These are phyloP conservation scores for Lipomyces orientalis DNA, from an alignment of 805 yeast species.

Conservation along the genomic window DNA sequence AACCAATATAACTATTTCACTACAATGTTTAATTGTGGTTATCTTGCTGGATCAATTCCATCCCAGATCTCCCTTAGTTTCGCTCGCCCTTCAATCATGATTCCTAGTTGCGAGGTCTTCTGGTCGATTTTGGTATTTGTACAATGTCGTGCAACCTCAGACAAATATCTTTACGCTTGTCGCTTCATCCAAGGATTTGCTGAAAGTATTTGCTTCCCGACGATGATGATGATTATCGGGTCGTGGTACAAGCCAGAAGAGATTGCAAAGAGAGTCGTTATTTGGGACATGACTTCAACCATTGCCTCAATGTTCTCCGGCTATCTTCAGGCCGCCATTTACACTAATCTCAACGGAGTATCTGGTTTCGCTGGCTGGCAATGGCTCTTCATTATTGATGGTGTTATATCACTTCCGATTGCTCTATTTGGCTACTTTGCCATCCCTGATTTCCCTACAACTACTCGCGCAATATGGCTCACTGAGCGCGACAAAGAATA, in stretches of 20 bases:
- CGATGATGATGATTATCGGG: conserved; percentile 47
- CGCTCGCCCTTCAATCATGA: conserved; percentile 37
- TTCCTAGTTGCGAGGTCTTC: conserved; percentile 40
- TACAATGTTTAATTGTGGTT: conserved; percentile 52
- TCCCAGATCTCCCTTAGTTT: conserved; percentile 42
- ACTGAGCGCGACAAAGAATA: conserved; percentile 5
- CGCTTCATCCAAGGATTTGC: conserved; percentile 52
- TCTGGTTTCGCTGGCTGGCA: conserved; percentile 60
- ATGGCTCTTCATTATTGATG: conserved; percentile 71
- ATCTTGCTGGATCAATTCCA: conserved; percentile 47
- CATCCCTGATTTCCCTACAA: conserved; percentile 21
- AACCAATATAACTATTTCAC: conserved; percentile 56
- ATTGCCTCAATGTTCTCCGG: conserved; percentile 54
- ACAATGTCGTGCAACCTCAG: conserved; percentile 44
- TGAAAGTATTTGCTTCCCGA: conserved; percentile 46
- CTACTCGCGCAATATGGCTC: conserved; percentile 15
- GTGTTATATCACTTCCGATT: conserved; percentile 51
- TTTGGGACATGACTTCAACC: conserved; percentile 49
- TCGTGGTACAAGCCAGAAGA: conserved; percentile 55
- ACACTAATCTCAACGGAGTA: conserved; percentile 51
- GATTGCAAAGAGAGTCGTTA: conserved; percentile 51
- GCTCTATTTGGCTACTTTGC: conserved; percentile 47
- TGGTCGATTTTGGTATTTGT: conserved; percentile 50
- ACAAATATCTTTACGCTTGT: conserved; percentile 49
- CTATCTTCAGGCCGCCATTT: conserved; percentile 53